These are phyloP conservation scores for Begonia peltatifolia DNA, from an alignment of 306 rosid species.

Conservation along the genomic window DNA sequence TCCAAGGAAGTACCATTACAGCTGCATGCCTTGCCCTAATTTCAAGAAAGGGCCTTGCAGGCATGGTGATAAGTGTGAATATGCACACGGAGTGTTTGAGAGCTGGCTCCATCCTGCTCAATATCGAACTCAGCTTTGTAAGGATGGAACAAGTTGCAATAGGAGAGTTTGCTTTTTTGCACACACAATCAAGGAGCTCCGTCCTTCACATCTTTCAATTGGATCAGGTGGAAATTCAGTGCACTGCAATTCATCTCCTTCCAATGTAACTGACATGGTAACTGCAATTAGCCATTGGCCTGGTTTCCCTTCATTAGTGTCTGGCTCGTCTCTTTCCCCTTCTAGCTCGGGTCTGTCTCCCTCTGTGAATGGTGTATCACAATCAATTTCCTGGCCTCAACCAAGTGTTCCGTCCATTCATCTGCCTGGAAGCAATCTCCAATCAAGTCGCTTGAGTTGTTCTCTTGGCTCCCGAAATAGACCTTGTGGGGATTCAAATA, in stretches of 20 bases:
- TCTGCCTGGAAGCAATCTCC: constrained; percentile 73
- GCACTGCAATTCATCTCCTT: constrained; percentile 37
- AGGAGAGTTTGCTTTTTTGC: constrained; percentile 83
- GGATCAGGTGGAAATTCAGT: constrained; percentile 84
- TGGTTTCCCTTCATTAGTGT: constrained; percentile 63
- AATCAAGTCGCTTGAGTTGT: constrained; percentile 77
- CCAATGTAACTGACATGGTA: constrained; percentile 86
- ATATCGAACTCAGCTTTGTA: constrained; percentile 80
- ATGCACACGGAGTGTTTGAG: constrained; percentile 96
- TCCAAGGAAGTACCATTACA: constrained; percentile 81
- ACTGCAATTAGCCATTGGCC: constrained; percentile 78
- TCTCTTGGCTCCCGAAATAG: constrained; percentile 75
- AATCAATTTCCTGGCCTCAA: constrained; percentile 47
- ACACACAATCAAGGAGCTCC: constrained; percentile 61
- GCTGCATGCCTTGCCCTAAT: constrained; percentile 92
- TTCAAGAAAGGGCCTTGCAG: constrained; percentile 82
- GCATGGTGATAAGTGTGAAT: constrained; percentile 87
- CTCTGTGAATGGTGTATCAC: constrained; percentile 36
- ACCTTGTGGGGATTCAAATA: constrained; percentile 31
- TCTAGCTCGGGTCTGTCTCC: constrained; percentile 74
- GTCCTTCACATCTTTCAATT: constrained; percentile 67
- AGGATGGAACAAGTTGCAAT: constrained; percentile 71
- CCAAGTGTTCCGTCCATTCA: constrained; percentile 82
- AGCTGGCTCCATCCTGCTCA: constrained; percentile 98
- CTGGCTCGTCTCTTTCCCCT: constrained; percentile 61